Evolutionary conservation across 768 basidiomycete species (phyloP).

Genomic region (Termitomyces sp.): DNA sequence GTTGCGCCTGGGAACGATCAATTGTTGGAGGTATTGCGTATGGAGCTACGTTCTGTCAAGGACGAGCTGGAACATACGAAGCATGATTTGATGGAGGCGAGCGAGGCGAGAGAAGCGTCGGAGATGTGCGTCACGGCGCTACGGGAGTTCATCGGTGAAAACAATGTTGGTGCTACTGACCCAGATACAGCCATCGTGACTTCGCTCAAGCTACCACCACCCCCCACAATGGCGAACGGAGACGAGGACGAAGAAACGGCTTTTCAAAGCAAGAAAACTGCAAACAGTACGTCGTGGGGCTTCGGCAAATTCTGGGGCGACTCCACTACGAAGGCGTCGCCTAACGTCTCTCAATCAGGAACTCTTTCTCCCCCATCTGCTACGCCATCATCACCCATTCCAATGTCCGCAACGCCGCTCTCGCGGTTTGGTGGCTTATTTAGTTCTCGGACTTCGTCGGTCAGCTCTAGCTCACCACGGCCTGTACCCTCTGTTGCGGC

Average conservation of each 20-base stretch:
- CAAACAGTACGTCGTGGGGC: slow-evolving; percentile 43
- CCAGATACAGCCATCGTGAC: slow-evolving; percentile 14
- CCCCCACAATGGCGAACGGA: slow-evolving; percentile 36
- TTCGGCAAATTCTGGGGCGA: slow-evolving; percentile 68
- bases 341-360: slow-evolving; percentile 21
- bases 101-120: slow-evolving; percentile 84
- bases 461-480: slow-evolving; percentile 20
- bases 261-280: slow-evolving; percentile 26
- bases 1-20: slow-evolving; percentile 16
- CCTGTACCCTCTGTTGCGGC: slow-evolving; percentile 25
- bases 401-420: slow-evolving; percentile 39
- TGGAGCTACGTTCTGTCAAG: slow-evolving; percentile 54
- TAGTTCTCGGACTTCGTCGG: slow-evolving; percentile 37
- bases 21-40: slow-evolving; percentile 50
- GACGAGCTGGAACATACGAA: slow-evolving; percentile 60
- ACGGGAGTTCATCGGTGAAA: slow-evolving; percentile 77
- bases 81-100: slow-evolving; percentile 69
- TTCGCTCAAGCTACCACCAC: slow-evolving; percentile 37
- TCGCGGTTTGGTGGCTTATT: slow-evolving; percentile 70
- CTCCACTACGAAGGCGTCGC: slow-evolving; percentile 25
- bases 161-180: slow-evolving; percentile 49
- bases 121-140: slow-evolving; percentile 82
- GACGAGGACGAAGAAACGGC: slow-evolving; percentile 35
- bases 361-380: slow-evolving; percentile 24
- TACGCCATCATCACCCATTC: slow-evolving; percentile 26